A percentile compares a stretch with the other conserved stretches of the same genome.
These are phyloP conservation scores for Penicillium hesseltinei DNA, from an alignment of 2,329 filamentous ascomycete species.

Conservation along the genomic window DNA sequence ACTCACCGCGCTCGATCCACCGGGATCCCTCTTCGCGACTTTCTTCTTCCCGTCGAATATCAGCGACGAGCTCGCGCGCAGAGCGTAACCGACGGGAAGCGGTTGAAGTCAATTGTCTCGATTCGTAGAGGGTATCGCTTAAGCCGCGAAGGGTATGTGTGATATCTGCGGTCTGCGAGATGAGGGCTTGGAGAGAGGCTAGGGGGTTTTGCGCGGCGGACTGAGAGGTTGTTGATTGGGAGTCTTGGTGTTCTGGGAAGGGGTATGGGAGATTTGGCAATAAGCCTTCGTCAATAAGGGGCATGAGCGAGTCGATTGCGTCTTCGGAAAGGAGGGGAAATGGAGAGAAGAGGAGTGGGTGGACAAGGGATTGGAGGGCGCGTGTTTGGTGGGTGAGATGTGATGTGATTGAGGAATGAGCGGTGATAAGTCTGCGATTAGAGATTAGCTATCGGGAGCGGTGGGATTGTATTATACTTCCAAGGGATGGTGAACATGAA, in stretches of 20 bases:
- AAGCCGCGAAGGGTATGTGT: slow-evolving; percentile 80
- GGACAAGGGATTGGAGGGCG: slow-evolving; percentile 56
- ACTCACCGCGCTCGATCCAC: slow-evolving; percentile 79
- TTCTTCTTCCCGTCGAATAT: slow-evolving; percentile 81
- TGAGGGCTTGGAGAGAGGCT: slow-evolving; percentile 65
- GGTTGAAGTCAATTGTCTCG: slow-evolving; percentile 78
- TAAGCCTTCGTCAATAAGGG: slow-evolving; percentile 55
- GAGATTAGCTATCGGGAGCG: not conserved
- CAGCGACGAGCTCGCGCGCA: slow-evolving; percentile 79
- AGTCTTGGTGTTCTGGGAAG: slow-evolving; percentile 32
- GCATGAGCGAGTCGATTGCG: slow-evolving; percentile 56
- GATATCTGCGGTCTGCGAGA: slow-evolving; percentile 68
- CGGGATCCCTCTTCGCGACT: slow-evolving; percentile 75
- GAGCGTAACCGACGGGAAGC: slow-evolving; percentile 76
- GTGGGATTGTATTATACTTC: not conserved
- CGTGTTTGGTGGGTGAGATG: slow-evolving; percentile 62
- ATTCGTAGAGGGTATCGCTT: slow-evolving; percentile 91
- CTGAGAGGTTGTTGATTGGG: slow-evolving; percentile 32
- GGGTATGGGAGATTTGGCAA: slow-evolving; percentile 52
- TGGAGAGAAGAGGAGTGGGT: slow-evolving; percentile 58
- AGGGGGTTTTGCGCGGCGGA: slow-evolving; percentile 48
- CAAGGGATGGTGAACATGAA: slow-evolving; percentile 20
- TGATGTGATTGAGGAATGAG: slow-evolving; percentile 57
- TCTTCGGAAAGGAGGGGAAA: slow-evolving; percentile 54
- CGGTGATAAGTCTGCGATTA: slow-evolving; percentile 53